Evolutionary conservation across 139 green algal genomes (phyloP).

Genomic region (Coccomyxa sp.): DNA sequence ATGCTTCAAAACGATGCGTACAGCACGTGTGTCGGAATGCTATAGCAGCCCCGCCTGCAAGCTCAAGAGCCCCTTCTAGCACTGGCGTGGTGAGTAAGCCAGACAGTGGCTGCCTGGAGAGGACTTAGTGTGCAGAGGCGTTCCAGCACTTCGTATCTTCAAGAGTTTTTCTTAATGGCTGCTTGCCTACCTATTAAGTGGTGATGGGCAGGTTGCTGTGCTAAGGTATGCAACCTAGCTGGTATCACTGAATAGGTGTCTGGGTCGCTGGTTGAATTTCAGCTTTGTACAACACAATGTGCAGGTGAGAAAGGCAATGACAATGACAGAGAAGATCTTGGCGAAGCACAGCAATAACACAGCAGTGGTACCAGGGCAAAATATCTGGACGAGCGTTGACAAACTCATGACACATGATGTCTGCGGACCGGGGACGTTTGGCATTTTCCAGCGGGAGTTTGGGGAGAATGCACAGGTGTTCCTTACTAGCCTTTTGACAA

Average conservation of each 20-base stretch:
- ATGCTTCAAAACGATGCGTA: neutral
- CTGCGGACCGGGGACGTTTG: conserved; percentile 90
- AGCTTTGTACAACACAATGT: neutral
- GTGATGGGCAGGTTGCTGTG: too few relatives aligned
- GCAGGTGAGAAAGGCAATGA: conserved; percentile 88
- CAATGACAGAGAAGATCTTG: conserved; percentile 95
- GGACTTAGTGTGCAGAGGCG: too few relatives aligned
- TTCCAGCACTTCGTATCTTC: too few relatives aligned
- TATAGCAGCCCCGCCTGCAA: conserved; percentile 8
- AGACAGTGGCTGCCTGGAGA: neutral
- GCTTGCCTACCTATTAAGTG: too few relatives aligned
- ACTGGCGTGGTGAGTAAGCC: conserved; percentile 12
- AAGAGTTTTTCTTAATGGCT: too few relatives aligned
- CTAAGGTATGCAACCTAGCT: too few relatives aligned
- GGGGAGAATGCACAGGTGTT: conserved; percentile 74
- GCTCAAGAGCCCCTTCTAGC: conserved; percentile 9
- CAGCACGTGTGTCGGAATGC: neutral
- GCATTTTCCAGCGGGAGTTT: conserved; percentile 94
- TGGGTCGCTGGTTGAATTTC: too few relatives aligned
- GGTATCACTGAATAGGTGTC: too few relatives aligned
- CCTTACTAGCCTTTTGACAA: too few relatives aligned
- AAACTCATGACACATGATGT: conserved; percentile 96
- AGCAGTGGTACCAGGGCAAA: conserved; percentile 73
- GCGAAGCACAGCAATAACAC: conserved; percentile 69
- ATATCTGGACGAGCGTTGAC: conserved; percentile 91